Evolutionary conservation across 2,329 filamentous ascomycete genomes (phyloP), one percentile per base, ranked within the genome.

Genomic region (Amauroascus verrucosus): DNA sequence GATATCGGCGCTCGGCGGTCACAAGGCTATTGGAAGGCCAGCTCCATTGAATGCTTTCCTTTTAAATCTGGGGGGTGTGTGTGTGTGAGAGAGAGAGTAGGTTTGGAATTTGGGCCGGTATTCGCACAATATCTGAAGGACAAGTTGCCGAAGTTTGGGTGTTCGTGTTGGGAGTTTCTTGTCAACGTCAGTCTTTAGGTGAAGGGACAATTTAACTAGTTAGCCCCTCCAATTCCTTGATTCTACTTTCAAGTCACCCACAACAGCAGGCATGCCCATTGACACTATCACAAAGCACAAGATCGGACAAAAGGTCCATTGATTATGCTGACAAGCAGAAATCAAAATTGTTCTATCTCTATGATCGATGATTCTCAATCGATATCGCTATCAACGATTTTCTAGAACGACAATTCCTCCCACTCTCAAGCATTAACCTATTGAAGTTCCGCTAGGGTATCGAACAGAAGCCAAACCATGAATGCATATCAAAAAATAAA

Each of bases 371-470:
- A 28, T 14, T n/a, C n/a, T 38, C 7, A 32, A 9, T 9, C 6
- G 20, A 38, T 24, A 37, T 22, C 14, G 45, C 32, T 24, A 48
- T 35, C 45, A 37, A 9, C 35, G 32, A n/a, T 18, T 48, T n/a
- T 48, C 32, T 40, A 48, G 18, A 38, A 48, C n/a, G 33, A 33
- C 9, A 32, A 9, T 38, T 28, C 46, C 33, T 40, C 52, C 48
- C 52, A 50, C 48, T 24, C 48, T 24, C 37, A 26, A 41, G 30
- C 41, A 40, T 32, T 33, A 40, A 20, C 22, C 33, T 30, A 14
- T 49, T 9, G 35, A 49, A 33, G 24, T 50, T 32, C 18, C 37
- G 48, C 48, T 43, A 28, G 47, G 48, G 48, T 50, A 50, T 50
- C 46, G 38, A 45, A 47, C 24, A 41, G 9, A 46, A 47, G 20